phyloP scores from a whole-genome alignment of 2,329 filamentous ascomycete genomes.

The Beauveria sp. region DNA sequence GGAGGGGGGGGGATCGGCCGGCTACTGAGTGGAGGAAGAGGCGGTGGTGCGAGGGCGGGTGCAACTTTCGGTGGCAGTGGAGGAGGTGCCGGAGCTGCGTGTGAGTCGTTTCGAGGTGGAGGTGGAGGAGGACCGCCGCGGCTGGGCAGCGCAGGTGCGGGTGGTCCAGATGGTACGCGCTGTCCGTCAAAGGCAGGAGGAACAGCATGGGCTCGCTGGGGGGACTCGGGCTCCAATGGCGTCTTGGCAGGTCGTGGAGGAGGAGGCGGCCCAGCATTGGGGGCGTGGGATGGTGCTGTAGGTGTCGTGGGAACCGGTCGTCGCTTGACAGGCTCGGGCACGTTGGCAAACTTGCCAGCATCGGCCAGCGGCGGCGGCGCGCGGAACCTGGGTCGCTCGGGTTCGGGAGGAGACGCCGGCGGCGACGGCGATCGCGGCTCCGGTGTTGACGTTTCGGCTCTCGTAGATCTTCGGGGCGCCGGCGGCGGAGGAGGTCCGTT shows the following conservation, averaged over 20 bases:
- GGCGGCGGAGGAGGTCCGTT: slow-evolving; percentile 45
- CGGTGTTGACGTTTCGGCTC: slow-evolving; percentile 50
- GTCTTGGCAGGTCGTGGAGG: slow-evolving; percentile 54
- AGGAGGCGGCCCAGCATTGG: slow-evolving; percentile 26
- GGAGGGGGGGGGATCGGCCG: slow-evolving; percentile 31
- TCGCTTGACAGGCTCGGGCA: slow-evolving; percentile 22
- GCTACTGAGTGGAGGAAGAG: slow-evolving; percentile 43
- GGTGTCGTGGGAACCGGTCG: slow-evolving; percentile 21
- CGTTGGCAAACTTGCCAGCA: slow-evolving; percentile 76
- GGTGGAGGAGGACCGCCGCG: slow-evolving; percentile 67
- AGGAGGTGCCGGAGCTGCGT: slow-evolving; percentile 28
- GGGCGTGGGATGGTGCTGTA: slow-evolving; percentile 18
- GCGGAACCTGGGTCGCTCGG: slow-evolving; percentile 57
- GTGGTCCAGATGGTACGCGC: slow-evolving; percentile 40
- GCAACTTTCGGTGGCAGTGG: slow-evolving; percentile 43
- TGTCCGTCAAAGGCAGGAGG: slow-evolving; percentile 72
- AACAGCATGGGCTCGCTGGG: slow-evolving; percentile 58
- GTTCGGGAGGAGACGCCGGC: slow-evolving; percentile 24
- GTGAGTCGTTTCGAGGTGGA: slow-evolving; percentile 35
- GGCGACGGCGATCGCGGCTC: slow-evolving; percentile 60
- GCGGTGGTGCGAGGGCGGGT: slow-evolving; percentile 28
- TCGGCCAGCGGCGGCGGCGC: slow-evolving; percentile 85
- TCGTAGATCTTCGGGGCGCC: slow-evolving; percentile 52
- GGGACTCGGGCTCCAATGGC: slow-evolving; percentile 54
- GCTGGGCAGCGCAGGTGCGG: slow-evolving; percentile 60